Base-by-base conservation (phyloP, 306 rosid genomes). In the Mimosa pudica region DNA sequence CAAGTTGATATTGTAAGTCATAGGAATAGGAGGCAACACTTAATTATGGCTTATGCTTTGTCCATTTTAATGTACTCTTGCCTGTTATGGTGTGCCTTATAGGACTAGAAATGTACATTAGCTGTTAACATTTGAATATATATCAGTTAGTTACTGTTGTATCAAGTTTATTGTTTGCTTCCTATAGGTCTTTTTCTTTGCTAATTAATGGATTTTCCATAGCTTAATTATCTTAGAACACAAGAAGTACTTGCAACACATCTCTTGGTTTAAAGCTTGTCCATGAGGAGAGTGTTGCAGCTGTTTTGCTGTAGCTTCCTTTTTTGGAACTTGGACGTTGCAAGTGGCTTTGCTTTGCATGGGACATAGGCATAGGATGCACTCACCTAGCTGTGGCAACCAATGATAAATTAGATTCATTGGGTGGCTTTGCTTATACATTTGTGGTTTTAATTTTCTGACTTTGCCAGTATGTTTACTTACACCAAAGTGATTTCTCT, bases 401-500 rank as follows among this genome's bases (percentile, higher is more conserved):
- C 14, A 2, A 32, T 63, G 44, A 11, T 11, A 35, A 12, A 35
- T 63, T 32, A 63, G 42, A 62, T 62, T 4, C 41, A 62, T 62
- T 12, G 6, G 68, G 17, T 12, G 8, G 68, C 44, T 33, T 63
- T 32, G 68, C 67, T 10, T 4, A 62, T 33, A 33, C 16, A 36
- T 6, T 78, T 4, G 13, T 55, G 60, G 68, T 55, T 45, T 76
- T 47, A 44, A 44, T 32, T 36, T 41, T 86, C 64, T 70, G 6
- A 33, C 46, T 20, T 58, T 20, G 72, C 58, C 63, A 47, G 46
- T 44, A 32, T 77, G 70, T 54, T 33, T 42, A 38, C 60, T 70
- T 46, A 64, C 74, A 68, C 12, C 54, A 36, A 58, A 65, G 57
- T 63, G 46, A 57, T 52, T 80, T 55, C 17, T 16, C 77, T 82